Evolutionary conservation across 805 yeast genomes (phyloP).

Genomic region (Yarrowia porcina): DNA sequence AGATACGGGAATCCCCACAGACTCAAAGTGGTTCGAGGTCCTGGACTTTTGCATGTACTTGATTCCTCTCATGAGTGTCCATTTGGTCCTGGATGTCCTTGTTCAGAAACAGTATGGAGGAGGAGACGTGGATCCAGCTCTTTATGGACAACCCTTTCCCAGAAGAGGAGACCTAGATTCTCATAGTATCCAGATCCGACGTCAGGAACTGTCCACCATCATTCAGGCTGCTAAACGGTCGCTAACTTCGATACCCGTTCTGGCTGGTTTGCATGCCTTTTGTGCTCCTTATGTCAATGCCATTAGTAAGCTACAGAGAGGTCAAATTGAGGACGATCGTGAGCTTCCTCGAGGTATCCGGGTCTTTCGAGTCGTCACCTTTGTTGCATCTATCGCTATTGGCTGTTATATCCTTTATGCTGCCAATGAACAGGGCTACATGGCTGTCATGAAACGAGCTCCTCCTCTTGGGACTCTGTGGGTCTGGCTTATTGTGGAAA

Average conservation of each 20-base stretch:
- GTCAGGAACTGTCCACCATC: constrained; percentile 26
- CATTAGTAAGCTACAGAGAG: constrained; percentile 2
- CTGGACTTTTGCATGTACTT: constrained; percentile 36
- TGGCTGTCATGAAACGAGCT: constrained; percentile 41
- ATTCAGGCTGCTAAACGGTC: constrained; percentile 28
- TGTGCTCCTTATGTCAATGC: constrained; percentile 19
- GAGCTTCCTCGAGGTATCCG: constrained; percentile 30
- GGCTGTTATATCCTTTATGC: constrained; percentile 40
- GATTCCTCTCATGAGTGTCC: constrained; percentile 39
- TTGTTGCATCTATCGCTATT: constrained; percentile 32
- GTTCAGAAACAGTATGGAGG: constrained; percentile 41
- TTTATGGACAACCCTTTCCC: constrained; percentile 6
- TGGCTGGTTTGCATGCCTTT: constrained; percentile 33
- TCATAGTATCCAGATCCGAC: neutral
- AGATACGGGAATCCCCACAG: constrained; percentile 26
- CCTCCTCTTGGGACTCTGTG: constrained; percentile 44
- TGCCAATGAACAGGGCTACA: constrained; percentile 40
- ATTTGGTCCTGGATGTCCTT: constrained; percentile 38
- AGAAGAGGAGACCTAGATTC: constrained; percentile 14
- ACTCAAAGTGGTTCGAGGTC: constrained; percentile 32
- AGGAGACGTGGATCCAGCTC: constrained; percentile 24
- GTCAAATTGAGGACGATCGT: neutral
- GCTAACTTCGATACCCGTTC: constrained; percentile 36
- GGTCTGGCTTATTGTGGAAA: constrained; percentile 42
- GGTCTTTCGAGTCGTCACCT: constrained; percentile 31